Percentiles rank a stretch among this genome's conserved stretches.
These are phyloP conservation scores for Beta vulgaris DNA, from an alignment of 148 eudicot species.

Conservation along the genomic window DNA sequence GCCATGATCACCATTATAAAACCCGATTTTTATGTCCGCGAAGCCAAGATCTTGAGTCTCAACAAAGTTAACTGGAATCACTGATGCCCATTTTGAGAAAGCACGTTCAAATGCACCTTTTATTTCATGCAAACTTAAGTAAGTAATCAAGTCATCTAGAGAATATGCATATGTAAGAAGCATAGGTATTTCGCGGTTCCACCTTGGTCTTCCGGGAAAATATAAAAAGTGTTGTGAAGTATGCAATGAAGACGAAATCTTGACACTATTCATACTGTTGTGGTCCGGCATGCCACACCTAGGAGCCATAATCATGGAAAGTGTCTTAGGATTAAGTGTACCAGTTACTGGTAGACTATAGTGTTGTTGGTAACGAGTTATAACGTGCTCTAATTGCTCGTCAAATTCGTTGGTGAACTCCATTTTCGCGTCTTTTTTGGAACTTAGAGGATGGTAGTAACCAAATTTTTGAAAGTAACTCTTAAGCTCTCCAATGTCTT, in stretches of 20 bases:
- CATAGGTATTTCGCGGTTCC: constrained; percentile 49
- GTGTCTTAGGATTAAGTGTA: constrained; percentile 44
- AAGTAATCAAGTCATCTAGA: constrained; percentile 24
- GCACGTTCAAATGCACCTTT: constrained; percentile 41
- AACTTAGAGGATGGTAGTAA: constrained; percentile 27
- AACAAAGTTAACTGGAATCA: constrained; percentile 55
- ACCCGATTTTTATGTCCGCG: constrained; percentile 71
- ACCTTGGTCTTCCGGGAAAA: constrained; percentile 58
- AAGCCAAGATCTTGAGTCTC: constrained; percentile 38
- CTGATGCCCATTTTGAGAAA: constrained; percentile 61
- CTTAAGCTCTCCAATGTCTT: constrained; percentile 47
- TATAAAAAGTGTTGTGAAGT: constrained; percentile 31
- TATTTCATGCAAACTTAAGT: constrained; percentile 27
- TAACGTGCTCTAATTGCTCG: constrained; percentile 35
- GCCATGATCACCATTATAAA: constrained; percentile 66
- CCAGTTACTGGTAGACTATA: constrained; percentile 49
- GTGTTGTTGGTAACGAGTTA: constrained; percentile 43
- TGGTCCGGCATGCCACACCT: constrained; percentile 60
- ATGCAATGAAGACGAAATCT: constrained; percentile 12
- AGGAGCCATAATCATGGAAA: constrained; percentile 47
- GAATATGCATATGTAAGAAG: constrained; percentile 66
- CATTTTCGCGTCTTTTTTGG: not conserved
- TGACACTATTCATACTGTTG: not conserved
- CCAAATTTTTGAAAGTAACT: constrained; percentile 54
- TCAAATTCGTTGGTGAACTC: constrained; percentile 47